phyloP scores from a whole-genome alignment of 345 rosid species.

The Stellera chamaejasme region DNA sequence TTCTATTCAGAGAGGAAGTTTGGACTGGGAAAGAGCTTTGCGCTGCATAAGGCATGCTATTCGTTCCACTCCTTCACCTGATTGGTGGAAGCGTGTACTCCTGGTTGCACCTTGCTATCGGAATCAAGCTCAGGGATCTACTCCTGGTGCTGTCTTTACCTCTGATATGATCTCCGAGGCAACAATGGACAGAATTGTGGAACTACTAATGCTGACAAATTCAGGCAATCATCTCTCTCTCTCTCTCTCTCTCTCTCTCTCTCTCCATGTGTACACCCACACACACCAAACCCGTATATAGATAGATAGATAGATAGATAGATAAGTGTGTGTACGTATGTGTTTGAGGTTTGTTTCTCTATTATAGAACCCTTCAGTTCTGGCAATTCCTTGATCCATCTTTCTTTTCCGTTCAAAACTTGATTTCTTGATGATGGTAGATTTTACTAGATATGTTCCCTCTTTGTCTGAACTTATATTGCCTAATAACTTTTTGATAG shows the following conservation, averaged over 20 bases:
- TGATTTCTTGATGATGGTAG: too few species aligned
- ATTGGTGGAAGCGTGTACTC: slow-evolving; percentile 99
- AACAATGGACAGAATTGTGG: slow-evolving; percentile 81
- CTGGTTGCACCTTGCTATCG: slow-evolving; percentile 84
- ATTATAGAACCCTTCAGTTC: too few species aligned
- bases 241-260: slow-evolving; percentile 8
- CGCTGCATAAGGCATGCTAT: slow-evolving; percentile 95
- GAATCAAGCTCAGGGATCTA: slow-evolving; percentile 57
- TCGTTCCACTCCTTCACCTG: slow-evolving; percentile 97
- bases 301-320: too few species aligned
- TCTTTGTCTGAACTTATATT: too few species aligned
- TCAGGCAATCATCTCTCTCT: slow-evolving; percentile 52
- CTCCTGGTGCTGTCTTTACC: slow-evolving; percentile 94
- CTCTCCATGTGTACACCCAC: too few species aligned
- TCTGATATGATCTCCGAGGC: slow-evolving; percentile 96
- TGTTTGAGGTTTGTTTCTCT: too few species aligned
- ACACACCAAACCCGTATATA: too few species aligned
- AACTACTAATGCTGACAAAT: slow-evolving; percentile 83
- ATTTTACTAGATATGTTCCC: too few species aligned
- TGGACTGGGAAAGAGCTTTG: slow-evolving; percentile 99
- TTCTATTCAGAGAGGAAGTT: slow-evolving; percentile 86
- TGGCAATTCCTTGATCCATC: too few species aligned
- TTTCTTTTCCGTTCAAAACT: too few species aligned
- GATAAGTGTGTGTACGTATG: too few species aligned
- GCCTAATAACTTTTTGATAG: too few species aligned